Evolutionary conservation across 2,329 filamentous ascomycete species (phyloP), one percentile per base, ranked within the genome.

Genomic region (Epichloe amarillans): DNA sequence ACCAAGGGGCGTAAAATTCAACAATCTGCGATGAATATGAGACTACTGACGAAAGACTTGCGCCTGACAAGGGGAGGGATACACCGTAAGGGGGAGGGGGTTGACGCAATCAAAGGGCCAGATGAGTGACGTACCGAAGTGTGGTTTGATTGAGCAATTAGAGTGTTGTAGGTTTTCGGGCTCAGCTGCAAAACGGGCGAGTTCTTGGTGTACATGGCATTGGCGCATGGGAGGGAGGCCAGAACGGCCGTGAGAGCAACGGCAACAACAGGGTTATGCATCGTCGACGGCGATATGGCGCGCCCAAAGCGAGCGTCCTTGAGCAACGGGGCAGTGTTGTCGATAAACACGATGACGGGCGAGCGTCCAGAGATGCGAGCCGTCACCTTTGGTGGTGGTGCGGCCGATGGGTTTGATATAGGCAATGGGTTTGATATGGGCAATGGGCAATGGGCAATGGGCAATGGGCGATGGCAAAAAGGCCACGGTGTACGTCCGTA

Each of bases 1-100:
- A 97, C 91, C 91, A 97, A 23, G 91, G 91, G 8, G 91, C 91
- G 63, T 95, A 97, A 76, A 97, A 97, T 70, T 90, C 88, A 64
- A 82, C 70, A 44, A 82, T 76, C 76, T 82, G 57, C 35, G 23
- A 41, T 35, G 15, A 15, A 48, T 12, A 15, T 47, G 17, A 47
- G 40, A 3, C 8, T 52, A 3, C 7, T 35, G 42, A 21, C 11
- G 46, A 8, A 26, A 46, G 46, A 8, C 30, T 30, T 30, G 0
- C 1, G 30, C 30, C 8, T 11, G 8, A 30, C 30, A 26, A 46
- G 45, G 46, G 5, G 41, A 46, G 46, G 5, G 41, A 12, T 21
- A n/a, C 3, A 14, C 14, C 14, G 21, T 38, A 21, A 3, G 36
- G 15, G 15, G 36, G 36, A 17, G 17, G 17, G 17, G 17, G 17